phyloP scores from a whole-genome alignment of 2,329 filamentous ascomycete genomes.

The Penicillium glabrum region DNA sequence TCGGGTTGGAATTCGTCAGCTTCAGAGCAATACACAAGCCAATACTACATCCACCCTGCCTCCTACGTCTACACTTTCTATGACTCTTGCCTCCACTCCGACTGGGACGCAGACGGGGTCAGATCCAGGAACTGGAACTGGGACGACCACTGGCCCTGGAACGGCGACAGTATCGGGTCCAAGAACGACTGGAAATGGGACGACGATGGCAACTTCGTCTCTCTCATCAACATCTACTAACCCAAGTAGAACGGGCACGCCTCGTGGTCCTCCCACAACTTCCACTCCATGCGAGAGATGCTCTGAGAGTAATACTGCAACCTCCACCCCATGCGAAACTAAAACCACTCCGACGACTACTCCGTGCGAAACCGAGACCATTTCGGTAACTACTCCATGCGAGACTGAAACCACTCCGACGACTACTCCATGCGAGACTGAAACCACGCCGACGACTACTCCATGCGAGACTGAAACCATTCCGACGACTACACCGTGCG shows the following conservation, averaged over 20 bases:
- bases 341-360: background rate
- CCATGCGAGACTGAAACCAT: slow-evolving; percentile 4
- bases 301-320: too few species aligned
- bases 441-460: background rate
- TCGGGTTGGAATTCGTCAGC: slow-evolving; percentile 8
- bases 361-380: slow-evolving; percentile 4
- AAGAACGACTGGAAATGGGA: too few species aligned
- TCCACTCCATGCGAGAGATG: slow-evolving; percentile 6
- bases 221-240: slow-evolving; percentile 1
- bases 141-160: too few species aligned
- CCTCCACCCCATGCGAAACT: slow-evolving; percentile 5
- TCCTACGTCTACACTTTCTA: slow-evolving; percentile 1
- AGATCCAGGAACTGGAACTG: too few species aligned
- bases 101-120: background rate
- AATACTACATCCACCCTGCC: background rate
- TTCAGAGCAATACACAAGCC: background rate
- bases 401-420: background rate
- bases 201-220: slow-evolving; percentile 5
- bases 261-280: background rate
- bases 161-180: too few species aligned
- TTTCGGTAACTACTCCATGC: background rate
- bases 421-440: slow-evolving; percentile 3
- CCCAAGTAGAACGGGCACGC: slow-evolving; percentile 5
- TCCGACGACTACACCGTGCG: background rate
- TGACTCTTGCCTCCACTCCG: background rate